Evolutionary conservation across 1,284 basidiomycete genomes (phyloP), one percentile per base, ranked within the genome.

Genomic region (Marasmius fiardii): DNA sequence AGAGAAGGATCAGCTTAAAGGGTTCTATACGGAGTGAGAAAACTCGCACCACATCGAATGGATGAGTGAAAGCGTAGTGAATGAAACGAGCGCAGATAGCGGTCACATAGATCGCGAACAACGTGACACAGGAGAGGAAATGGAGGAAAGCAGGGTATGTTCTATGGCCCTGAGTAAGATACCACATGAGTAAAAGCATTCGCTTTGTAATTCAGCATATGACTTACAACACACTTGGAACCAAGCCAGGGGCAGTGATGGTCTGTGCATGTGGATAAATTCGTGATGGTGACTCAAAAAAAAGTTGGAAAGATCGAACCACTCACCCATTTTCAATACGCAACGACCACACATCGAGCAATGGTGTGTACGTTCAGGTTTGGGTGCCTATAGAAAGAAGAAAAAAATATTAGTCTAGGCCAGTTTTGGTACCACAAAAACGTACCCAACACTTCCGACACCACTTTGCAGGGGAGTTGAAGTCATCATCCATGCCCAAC

Each of bases 171-270:
- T 91, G 10, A 31, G 28, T 31, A 10, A 60, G n/a, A n/a, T n/a
- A n/a, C n/a, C 28, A 58, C 60, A 24, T 53, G 14, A 24, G 8
- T 39, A 43, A 41, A 56, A 52, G 50, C 12, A 53, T 34, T 26
- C 23, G 51, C 34, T 52, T 51, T 37, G 23, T 31, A 6, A n/a
- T 44, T 8, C 20, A 31, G 43, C 34, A 41, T 28, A 43, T 49
- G 18, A 26, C 85, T 66, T 66, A 89, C 89, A 52, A 95, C 81
- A 69, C 93, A 95, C 66, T 80, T 88, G 53, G 77, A 74, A 39
- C 83, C 90, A 14, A 95, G 73, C 93, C 93, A 95, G 2, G 88
- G 87, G 66, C 93, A 95, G 67, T 95, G 93, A 67, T 95, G 93
- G 68, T 95, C 92, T 91, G 59, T 31, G 21, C 6, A 31, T 18